Evolutionary conservation across 768 basidiomycete genomes (phyloP), one percentile per base, ranked within the genome.

Genomic region (Termitomyces sp.): DNA sequence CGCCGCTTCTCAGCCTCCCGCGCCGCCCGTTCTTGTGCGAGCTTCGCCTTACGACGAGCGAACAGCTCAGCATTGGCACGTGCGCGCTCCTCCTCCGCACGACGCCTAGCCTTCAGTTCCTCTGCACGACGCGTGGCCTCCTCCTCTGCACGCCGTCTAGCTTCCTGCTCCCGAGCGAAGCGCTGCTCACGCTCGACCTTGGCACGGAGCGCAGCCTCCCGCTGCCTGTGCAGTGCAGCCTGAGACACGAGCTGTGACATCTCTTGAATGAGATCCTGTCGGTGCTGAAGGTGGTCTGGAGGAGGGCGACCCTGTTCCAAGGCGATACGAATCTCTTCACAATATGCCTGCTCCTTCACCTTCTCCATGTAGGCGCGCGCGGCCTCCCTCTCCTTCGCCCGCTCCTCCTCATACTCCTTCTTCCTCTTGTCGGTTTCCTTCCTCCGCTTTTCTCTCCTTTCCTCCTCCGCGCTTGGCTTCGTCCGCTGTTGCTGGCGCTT

Each of bases 181-280:
- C 14, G 35, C 12, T 19, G 34, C 25, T 31, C 48, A 27, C 51
- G 57, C 42, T 46, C 44, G 10, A 27, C 10, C 38, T 40, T 17
- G 12, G 29, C 44, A 2, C 50, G 57, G 17, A 8, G 35, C 1
- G n/a, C 12, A 14, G 57, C 57, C 21, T 58, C 57, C 51, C 32
- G 57, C 17, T 58, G n/a, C 38, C 43, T 23, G 10, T 19, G 31
- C 5, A 25, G 35, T 8, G 51, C 44, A 14, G 57, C 45, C 27
- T 40, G 23, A n/a, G 23, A 23, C 14, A 58, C 35, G 11, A 29
- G 11, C 16, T 47, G 41, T 16, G 50, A 23, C 29, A 58, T 40
- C 45, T 58, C 57, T 23, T 47, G 51, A 25, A 58, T 53, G 37
- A 58, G 57, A 31, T 44, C 51, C 29, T 46, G 44, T 46, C 42